Evolutionary conservation across 2,329 filamentous ascomycete genomes (phyloP).

Genomic region (Colletotrichum brevisporum): DNA sequence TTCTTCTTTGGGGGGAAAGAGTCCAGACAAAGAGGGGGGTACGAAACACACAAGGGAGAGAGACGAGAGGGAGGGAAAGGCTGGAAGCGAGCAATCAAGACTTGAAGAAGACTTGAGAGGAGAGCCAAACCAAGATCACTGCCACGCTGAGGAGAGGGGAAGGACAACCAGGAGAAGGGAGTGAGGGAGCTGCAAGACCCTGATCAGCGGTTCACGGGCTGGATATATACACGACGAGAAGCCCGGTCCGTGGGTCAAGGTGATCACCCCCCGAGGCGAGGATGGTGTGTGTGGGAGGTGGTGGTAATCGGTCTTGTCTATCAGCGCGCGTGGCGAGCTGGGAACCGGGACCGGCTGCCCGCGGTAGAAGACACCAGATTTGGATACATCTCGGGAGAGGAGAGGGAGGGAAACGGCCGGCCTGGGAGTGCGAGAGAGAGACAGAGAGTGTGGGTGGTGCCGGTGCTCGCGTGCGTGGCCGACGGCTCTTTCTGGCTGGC

Average conservation of each 20-base stretch:
- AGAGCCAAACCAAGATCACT: slow-evolving; percentile 15
- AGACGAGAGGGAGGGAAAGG: not conserved
- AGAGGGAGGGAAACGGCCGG: not conserved
- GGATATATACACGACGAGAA: slow-evolving; percentile 27
- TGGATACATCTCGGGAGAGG: not conserved
- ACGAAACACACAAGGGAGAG: not conserved
- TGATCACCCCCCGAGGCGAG: not conserved
- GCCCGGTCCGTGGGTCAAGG: slow-evolving; percentile 17
- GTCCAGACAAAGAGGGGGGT: not conserved
- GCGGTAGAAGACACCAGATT: slow-evolving; percentile 20
- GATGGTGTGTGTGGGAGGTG: not conserved
- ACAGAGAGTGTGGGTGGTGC: not conserved
- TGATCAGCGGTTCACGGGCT: slow-evolving; percentile 7
- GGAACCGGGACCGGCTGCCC: slow-evolving; percentile 15
- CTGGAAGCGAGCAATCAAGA: slow-evolving; percentile 5
- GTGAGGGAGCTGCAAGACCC: not conserved
- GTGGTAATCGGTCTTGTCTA: slow-evolving; percentile 31
- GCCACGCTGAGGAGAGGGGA: slow-evolving; percentile 15
- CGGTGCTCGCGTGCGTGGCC: slow-evolving; percentile 13
- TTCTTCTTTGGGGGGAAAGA: not conserved
- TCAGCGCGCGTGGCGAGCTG: slow-evolving; percentile 34
- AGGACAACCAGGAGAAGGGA: not conserved
- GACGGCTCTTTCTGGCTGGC: not conserved
- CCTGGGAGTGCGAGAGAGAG: not conserved
- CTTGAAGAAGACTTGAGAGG: not conserved